Evolutionary conservation across 192 early-diverging fungal species (phyloP).

Genomic region (Rhizophagus clarus): DNA sequence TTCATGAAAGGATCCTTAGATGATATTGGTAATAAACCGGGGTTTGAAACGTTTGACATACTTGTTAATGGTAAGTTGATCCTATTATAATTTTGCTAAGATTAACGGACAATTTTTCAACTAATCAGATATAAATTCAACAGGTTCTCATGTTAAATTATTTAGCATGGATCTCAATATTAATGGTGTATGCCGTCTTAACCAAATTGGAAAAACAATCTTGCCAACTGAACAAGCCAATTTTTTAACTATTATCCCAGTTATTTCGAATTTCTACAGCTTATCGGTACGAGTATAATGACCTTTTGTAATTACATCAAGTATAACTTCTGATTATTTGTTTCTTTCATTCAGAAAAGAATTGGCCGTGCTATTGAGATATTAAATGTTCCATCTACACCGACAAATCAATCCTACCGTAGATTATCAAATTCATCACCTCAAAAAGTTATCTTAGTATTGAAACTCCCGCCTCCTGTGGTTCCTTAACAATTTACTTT

Average conservation of each 20-base stretch:
- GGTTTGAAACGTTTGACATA: conserved; percentile 21
- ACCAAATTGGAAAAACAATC: conserved; percentile 21
- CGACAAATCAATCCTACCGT: conserved; percentile 13
- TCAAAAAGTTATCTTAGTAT: conserved; percentile 22
- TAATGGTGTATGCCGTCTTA: conserved; percentile 18
- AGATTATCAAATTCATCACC: conserved; percentile 28
- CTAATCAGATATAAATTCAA: conserved; percentile 28
- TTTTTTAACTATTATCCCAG: conserved; percentile 22
- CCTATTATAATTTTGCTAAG: conserved; percentile 26
- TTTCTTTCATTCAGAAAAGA: conserved; percentile 26
- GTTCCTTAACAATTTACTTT: background rate
- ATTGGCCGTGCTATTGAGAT: conserved; percentile 12
- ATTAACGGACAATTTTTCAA: conserved; percentile 5
- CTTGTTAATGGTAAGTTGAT: conserved; percentile 17
- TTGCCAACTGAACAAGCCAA: conserved; percentile 28
- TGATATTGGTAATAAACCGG: background rate
- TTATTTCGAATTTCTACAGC: conserved; percentile 27
- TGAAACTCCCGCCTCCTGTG: conserved; percentile 26
- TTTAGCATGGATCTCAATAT: conserved; percentile 27
- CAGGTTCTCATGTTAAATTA: conserved; percentile 18
- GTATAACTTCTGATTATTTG: conserved; percentile 26
- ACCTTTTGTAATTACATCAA: conserved; percentile 24
- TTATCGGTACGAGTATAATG: conserved; percentile 25
- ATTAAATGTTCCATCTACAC: conserved; percentile 21
- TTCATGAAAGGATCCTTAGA: conserved; percentile 25